phyloP scores from a whole-genome alignment of 225 moss, liverwort and hornwort species.

The Antitrichia curtipendula region DNA sequence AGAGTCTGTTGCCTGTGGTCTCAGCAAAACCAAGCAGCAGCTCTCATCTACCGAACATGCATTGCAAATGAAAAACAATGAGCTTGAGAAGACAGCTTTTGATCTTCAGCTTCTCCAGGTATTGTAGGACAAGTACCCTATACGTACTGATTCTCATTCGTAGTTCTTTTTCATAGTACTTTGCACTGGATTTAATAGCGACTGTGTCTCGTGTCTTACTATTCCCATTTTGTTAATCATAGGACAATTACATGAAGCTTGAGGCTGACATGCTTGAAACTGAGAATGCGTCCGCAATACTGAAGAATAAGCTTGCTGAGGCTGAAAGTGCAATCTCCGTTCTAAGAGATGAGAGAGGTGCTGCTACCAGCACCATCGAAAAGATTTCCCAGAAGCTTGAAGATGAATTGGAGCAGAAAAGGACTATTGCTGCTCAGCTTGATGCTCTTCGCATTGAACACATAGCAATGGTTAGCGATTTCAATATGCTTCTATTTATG shows the following conservation, averaged over 20 bases:
- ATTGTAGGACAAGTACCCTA: background rate
- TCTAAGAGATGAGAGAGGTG: slow-evolving; percentile 45
- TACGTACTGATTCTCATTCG: background rate
- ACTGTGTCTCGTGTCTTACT: background rate
- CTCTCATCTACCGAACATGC: slow-evolving; percentile 65
- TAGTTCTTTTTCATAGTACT: background rate
- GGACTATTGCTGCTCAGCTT: slow-evolving; percentile 10
- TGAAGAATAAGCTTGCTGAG: slow-evolving; percentile 55
- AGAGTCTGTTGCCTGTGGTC: slow-evolving; percentile 64
- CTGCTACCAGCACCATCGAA: slow-evolving; percentile 4
- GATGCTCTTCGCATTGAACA: slow-evolving; percentile 45
- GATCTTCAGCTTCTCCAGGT: slow-evolving; percentile 64
- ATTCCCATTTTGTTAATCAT: background rate
- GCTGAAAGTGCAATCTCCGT: slow-evolving; percentile 33
- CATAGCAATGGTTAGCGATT: slow-evolving; percentile 20
- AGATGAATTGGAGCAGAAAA: slow-evolving; percentile 30
- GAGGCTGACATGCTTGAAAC: slow-evolving; percentile 75
- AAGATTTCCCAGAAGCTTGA: slow-evolving; percentile 26
- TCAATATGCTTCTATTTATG: background rate
- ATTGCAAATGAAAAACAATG: slow-evolving; percentile 68
- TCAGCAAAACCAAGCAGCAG: slow-evolving; percentile 72
- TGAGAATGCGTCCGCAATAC: slow-evolving; percentile 33
- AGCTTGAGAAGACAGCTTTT: slow-evolving; percentile 66
- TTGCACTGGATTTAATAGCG: background rate
- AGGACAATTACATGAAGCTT: slow-evolving; percentile 73